phyloP scores from a whole-genome alignment of 768 basidiomycete genomes.

The Leccinum rimulosum region DNA sequence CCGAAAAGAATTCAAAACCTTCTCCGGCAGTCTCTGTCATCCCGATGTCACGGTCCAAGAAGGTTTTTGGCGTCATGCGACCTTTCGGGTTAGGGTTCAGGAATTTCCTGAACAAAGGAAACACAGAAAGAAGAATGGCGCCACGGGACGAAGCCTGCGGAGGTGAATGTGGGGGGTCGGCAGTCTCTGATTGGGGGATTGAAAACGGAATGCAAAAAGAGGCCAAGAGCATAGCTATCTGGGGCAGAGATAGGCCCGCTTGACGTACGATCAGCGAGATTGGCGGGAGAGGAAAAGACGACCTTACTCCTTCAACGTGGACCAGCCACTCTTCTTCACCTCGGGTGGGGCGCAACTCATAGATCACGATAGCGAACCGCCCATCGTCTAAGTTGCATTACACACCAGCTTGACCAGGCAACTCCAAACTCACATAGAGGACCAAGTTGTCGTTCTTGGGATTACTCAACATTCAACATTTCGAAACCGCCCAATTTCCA shows the following conservation, averaged over 20 bases:
- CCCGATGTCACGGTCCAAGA: constrained; percentile 65
- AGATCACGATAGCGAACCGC: constrained; percentile 59
- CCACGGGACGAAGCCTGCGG: constrained; percentile 77
- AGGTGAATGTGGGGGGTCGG: constrained; percentile 71
- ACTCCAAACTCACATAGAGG: constrained; percentile 63
- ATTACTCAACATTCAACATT: constrained; percentile 58
- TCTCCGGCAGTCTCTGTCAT: constrained; percentile 61
- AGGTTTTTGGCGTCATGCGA: constrained; percentile 70
- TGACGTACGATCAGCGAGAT: neutral
- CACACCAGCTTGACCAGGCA: constrained; percentile 7
- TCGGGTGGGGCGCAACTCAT: constrained; percentile 74
- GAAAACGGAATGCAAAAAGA: constrained; percentile 84
- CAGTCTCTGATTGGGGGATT: constrained; percentile 76
- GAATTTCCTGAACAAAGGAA: constrained; percentile 81
- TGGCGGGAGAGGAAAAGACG: neutral
- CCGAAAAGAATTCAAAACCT: constrained; percentile 72
- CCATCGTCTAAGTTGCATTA: constrained; percentile 54
- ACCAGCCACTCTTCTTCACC: constrained; percentile 86
- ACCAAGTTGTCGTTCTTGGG: constrained; percentile 75
- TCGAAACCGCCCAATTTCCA: constrained; percentile 98
- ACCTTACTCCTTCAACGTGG: constrained; percentile 72
- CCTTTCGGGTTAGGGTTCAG: constrained; percentile 86
- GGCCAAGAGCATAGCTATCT: constrained; percentile 86
- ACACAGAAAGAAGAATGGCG: constrained; percentile 68
- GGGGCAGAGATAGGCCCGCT: constrained; percentile 58